Percentiles rank a stretch among this genome's conserved stretches.
Evolutionary conservation across 2,329 filamentous ascomycete genomes (phyloP).

Genomic region (Clonostachys rosea): DNA sequence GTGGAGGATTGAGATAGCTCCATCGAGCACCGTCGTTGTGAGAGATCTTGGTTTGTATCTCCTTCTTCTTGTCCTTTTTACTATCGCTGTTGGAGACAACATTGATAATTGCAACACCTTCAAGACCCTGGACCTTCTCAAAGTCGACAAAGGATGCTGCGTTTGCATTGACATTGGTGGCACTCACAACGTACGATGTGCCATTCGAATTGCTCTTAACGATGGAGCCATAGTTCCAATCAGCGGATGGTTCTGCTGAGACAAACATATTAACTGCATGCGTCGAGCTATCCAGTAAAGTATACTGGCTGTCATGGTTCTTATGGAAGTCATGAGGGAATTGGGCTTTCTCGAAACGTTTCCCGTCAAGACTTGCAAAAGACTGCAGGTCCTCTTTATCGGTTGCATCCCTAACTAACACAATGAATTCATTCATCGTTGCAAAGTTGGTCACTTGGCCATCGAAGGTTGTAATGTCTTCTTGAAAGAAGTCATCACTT

Average conservation of each 20-base stretch:
- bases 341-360: slow-evolving; percentile 73
- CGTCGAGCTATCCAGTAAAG: slow-evolving; percentile 89
- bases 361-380: slow-evolving; percentile 80
- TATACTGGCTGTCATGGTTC: slow-evolving; percentile 77
- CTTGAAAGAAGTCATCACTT: slow-evolving; percentile 73
- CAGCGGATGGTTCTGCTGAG: slow-evolving; percentile 62
- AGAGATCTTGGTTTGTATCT: slow-evolving; percentile 84
- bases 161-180: slow-evolving; percentile 78
- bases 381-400: slow-evolving; percentile 68
- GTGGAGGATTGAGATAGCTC: slow-evolving; percentile 70
- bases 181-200: slow-evolving; percentile 85
- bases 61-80: slow-evolving; percentile 72
- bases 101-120: slow-evolving; percentile 87
- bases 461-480: slow-evolving; percentile 51
- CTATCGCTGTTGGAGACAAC: slow-evolving; percentile 71
- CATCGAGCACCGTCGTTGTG: slow-evolving; percentile 95
- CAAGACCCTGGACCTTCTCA: slow-evolving; percentile 88
- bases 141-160: slow-evolving; percentile 80
- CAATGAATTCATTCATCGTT: slow-evolving; percentile 94
- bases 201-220: slow-evolving; percentile 99
- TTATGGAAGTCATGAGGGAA: slow-evolving; percentile 86
- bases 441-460: slow-evolving; percentile 72
- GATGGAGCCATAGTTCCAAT: slow-evolving; percentile 74
- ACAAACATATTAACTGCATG: slow-evolving; percentile 95
- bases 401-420: slow-evolving; percentile 73